A percentile compares a stretch with the other conserved stretches of the same genome.
These are phyloP conservation scores for Boletus sensibilis DNA, from an alignment of 768 basidiomycete genomes.

Conservation along the genomic window DNA sequence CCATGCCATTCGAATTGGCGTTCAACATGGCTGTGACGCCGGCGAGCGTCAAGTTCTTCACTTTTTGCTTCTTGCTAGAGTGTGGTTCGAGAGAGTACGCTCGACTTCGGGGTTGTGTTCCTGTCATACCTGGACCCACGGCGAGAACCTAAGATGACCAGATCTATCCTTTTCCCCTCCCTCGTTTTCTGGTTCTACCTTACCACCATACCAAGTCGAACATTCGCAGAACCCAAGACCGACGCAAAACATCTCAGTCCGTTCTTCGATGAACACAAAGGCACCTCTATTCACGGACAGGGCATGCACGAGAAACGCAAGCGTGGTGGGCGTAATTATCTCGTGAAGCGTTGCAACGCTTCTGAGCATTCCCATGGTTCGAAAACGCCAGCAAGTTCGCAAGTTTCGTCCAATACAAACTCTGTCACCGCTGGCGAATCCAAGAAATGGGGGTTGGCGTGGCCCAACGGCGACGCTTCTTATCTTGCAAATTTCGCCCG, in stretches of 20 bases:
- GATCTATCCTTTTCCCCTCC: slow-evolving; percentile 2
- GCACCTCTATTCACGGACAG: background rate
- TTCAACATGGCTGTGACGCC: background rate
- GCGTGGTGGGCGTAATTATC: slow-evolving; percentile 13
- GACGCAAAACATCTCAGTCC: slow-evolving; percentile 3
- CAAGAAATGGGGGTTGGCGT: slow-evolving; percentile 64
- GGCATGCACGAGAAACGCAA: slow-evolving; percentile 14
- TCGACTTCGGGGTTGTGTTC: background rate
- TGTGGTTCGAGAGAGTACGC: background rate
- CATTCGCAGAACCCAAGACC: background rate
- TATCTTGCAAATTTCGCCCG: slow-evolving; percentile 51
- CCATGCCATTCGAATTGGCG: background rate
- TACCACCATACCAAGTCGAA: background rate
- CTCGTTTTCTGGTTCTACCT: slow-evolving; percentile 15
- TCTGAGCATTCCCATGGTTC: slow-evolving; percentile 7
- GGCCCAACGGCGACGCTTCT: slow-evolving; percentile 56
- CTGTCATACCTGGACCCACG: background rate
- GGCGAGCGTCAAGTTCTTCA: background rate
- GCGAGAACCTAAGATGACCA: slow-evolving; percentile 11
- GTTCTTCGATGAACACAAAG: background rate
- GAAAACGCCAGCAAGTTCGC: background rate
- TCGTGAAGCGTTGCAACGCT: slow-evolving; percentile 19
- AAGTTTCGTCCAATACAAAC: background rate
- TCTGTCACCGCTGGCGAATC: background rate
- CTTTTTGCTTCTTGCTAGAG: background rate